Percentiles rank a stretch among this genome's conserved stretches.
Evolutionary conservation across 1,139 yeast species (phyloP).

Genomic region (Arxiozyma slooffiae): DNA sequence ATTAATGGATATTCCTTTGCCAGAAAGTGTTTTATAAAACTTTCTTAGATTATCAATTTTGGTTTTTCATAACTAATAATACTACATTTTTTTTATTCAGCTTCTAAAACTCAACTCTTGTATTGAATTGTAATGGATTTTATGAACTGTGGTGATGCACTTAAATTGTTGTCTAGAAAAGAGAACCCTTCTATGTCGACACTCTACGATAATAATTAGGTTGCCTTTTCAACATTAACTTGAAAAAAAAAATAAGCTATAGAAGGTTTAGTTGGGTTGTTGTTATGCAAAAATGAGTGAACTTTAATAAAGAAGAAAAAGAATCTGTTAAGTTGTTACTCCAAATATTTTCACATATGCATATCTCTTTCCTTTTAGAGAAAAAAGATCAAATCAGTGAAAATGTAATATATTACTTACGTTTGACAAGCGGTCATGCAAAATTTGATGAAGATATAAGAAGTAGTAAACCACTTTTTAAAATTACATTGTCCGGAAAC

Average conservation of each 20-base stretch:
- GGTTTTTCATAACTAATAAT: slow-evolving; percentile 75
- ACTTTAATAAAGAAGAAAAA: slow-evolving; percentile 44
- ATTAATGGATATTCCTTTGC: slow-evolving; percentile 38
- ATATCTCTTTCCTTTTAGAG: slow-evolving; percentile 47
- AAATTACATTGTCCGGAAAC: slow-evolving; percentile 63
- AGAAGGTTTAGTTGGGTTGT: slow-evolving; percentile 60
- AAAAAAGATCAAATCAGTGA: slow-evolving; percentile 22
- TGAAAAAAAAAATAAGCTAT: slow-evolving; percentile 43
- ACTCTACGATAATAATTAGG: slow-evolving; percentile 31
- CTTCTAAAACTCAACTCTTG: slow-evolving; percentile 60
- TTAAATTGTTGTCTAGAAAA: slow-evolving; percentile 52
- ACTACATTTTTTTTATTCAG: slow-evolving; percentile 57
- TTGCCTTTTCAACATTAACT: slow-evolving; percentile 36
- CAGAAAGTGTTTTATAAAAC: slow-evolving; percentile 56
- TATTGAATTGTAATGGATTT: slow-evolving; percentile 74
- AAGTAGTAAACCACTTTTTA: slow-evolving; percentile 40
- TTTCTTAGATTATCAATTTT: slow-evolving; percentile 61
- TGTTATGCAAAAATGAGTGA: slow-evolving; percentile 58
- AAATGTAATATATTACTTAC: slow-evolving; percentile 44
- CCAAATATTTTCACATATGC: slow-evolving; percentile 51
- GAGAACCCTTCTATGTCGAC: slow-evolving; percentile 48
- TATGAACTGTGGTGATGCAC: slow-evolving; percentile 58
- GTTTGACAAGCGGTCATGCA: slow-evolving; percentile 48
- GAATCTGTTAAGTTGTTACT: slow-evolving; percentile 49
- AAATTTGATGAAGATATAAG: slow-evolving; percentile 34